Evolutionary conservation across 129 eudicot species (phyloP), one percentile per base, ranked within the genome.

Genomic region (Helianthus annuus): DNA sequence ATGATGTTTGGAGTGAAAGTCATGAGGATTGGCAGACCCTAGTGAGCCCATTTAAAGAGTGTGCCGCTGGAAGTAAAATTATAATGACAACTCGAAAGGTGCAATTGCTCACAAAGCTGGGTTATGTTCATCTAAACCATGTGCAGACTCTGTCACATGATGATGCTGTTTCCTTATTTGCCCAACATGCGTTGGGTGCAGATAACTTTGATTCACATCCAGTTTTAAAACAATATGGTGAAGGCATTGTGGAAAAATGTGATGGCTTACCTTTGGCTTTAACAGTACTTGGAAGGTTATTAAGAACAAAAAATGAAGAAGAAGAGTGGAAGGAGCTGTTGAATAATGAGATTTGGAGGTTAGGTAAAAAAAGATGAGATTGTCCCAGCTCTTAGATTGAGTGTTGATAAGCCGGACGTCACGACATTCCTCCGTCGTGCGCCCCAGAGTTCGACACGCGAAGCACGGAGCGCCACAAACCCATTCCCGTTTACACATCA

Each of bases 21-120:
- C 3, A 27, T 27, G 32, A 27, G 32, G 3, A 27, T 4, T 59
- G 65, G 65, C 10, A 59, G 13, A 29, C 15, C 42, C 44, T 59
- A 12, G 65, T 59, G 17, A 9, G 17, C 16, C 65, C 65, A 13
- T 59, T 59, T 12, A 1, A 12, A 11, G 9, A 27, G 2, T 29
- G 42, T 29, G 65, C 42, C 3, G 40, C 17, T 10, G 65, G 44
- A 59, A 59, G 65, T 29, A 59, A 29, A 13, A 32, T 59, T 0
- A 32, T 59, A 7, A 59, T 59, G 9, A 59, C 65, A 59, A 59
- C 65, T 2, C 16, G 65, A 16, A 59, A 59, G 65, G 65, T 0
- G 1, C 42, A 11, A 29, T 59, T 59, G 44, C 17, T 59, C 1
- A 59, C 3, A 59, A 29, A 59, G 13, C 7, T 29, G 10, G 42